A percentile compares a stretch with the other conserved stretches of the same genome.
phyloP scores from a whole-genome alignment of 1,284 basidiomycete genomes.

The Malassezia sympodialis region DNA sequence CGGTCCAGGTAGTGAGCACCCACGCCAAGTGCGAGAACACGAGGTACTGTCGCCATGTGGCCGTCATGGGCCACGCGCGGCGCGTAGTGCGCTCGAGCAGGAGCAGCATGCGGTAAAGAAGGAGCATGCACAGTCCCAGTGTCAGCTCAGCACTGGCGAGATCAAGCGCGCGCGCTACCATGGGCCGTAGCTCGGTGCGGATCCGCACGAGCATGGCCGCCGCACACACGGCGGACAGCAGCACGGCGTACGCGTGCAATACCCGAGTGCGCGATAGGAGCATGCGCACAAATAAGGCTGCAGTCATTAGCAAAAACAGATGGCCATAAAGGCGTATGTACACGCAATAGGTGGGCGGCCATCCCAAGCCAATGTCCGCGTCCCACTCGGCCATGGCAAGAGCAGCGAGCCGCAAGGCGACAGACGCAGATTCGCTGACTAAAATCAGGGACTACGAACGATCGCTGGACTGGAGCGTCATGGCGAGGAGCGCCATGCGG shows the following conservation, averaged over 20 bases:
- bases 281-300: neutral
- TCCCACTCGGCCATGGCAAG: neutral
- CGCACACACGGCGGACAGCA: neutral
- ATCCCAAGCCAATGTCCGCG: conserved; percentile 1
- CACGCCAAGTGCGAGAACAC: neutral
- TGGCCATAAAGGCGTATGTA: neutral
- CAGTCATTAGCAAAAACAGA: neutral
- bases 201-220: neutral
- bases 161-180: neutral
- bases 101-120: neutral
- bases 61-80: neutral
- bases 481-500: conserved; percentile 43
- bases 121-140: neutral
- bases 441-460: neutral
- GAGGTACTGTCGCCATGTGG: neutral
- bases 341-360: neutral
- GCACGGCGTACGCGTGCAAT: neutral
- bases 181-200: neutral
- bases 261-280: neutral
- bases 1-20: neutral
- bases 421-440: neutral
- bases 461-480: conserved; percentile 26
- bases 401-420: neutral
- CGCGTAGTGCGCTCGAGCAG: neutral
- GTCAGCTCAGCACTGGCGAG: neutral